Evolutionary conservation across 1,139 yeast species (phyloP).

Genomic region (Sugiyamaella neomexicana): DNA sequence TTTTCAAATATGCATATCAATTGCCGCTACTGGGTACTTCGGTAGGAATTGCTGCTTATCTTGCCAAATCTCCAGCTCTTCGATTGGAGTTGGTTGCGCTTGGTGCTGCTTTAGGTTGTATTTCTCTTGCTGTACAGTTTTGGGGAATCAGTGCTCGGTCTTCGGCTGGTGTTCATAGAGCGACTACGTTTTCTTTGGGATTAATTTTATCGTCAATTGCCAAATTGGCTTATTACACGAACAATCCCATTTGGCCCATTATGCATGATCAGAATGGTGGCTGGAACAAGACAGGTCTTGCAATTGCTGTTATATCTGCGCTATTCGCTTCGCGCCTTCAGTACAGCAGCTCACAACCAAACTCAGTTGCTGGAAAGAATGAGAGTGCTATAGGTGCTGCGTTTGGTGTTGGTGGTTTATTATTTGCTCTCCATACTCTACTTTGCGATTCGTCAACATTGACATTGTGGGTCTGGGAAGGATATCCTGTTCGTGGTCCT

Average conservation of each 20-base stretch:
- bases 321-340: constrained; percentile 49
- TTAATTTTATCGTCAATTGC: constrained; percentile 69
- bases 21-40: constrained; percentile 57
- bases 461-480: constrained; percentile 92
- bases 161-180: constrained; percentile 51
- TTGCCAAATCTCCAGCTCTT: constrained; percentile 62
- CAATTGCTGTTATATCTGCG: constrained; percentile 65
- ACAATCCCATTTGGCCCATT: constrained; percentile 96
- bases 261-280: constrained; percentile 89
- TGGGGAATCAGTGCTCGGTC: constrained; percentile 49
- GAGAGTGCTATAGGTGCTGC: constrained; percentile 51
- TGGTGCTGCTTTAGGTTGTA: constrained; percentile 64
- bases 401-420: constrained; percentile 72
- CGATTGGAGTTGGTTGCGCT: constrained; percentile 65
- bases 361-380: constrained; percentile 33
- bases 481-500: constrained; percentile 85
- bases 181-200: constrained; percentile 69
- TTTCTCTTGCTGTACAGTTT: constrained; percentile 64
- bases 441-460: constrained; percentile 82
- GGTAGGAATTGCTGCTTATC: constrained; percentile 75
- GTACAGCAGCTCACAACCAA: constrained; percentile 28
- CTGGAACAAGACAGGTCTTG: constrained; percentile 68
- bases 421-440: constrained; percentile 72
- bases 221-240: constrained; percentile 75
- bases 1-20: constrained; percentile 54